Conservation (phyloP, 2,329 filamentous ascomycete species). For the Fusarium sp. region DNA sequence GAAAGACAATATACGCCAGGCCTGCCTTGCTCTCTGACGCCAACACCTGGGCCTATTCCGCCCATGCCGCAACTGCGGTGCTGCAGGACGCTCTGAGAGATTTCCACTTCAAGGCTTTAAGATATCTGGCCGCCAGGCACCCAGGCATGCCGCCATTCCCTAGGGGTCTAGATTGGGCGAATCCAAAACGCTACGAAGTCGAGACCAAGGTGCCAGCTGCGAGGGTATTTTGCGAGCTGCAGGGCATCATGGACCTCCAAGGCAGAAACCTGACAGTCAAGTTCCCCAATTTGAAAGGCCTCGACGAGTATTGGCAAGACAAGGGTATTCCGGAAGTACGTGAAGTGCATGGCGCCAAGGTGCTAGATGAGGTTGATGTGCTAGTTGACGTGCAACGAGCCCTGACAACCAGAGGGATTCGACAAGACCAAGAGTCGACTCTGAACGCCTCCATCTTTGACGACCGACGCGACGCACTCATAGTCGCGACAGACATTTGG, state of each 20-base stretch:
- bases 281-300: not conserved
- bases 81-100: slow-evolving; percentile 9
- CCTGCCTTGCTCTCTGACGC: not conserved
- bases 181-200: not conserved
- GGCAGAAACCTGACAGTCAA: not conserved
- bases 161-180: not conserved
- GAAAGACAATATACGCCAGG: slow-evolving; percentile 6
- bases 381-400: not conserved
- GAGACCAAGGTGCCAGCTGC: slow-evolving; percentile 6
- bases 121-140: not conserved
- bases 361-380: not conserved
- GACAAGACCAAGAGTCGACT: not conserved
- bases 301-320: not conserved
- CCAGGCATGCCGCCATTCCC: not conserved
- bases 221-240: not conserved
- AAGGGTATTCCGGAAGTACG: not conserved
- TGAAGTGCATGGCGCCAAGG: not conserved
- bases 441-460: not conserved
- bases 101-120: not conserved
- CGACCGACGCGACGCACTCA: not conserved
- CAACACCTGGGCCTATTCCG: slow-evolving; percentile 16
- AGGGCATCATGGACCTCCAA: not conserved
- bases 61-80: not conserved
- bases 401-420: not conserved
- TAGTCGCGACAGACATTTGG: not conserved